Evolutionary conservation across 441 rosid genomes (phyloP), one percentile per base, ranked within the genome.

Genomic region (Kokia cookei): DNA sequence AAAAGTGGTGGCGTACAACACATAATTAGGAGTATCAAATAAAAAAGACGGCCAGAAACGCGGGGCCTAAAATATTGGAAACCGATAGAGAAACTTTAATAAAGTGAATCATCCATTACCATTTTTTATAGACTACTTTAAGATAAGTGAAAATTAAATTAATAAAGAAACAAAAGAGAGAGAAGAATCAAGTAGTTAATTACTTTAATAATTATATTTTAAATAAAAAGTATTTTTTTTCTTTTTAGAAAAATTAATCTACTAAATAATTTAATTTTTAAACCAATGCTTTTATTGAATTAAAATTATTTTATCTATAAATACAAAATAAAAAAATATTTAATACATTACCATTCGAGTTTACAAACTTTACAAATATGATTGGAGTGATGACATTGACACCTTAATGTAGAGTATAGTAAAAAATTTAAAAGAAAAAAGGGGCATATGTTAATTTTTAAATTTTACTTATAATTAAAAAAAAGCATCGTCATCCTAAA

Each of bases 1-100:
- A 54, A 60, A 59, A 6, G n/a, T n/a, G 66, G 69, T 42, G 51
- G 32, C 53, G 35, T 65, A 54, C 27, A 54, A 54, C 59, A 65
- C 53, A 43, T 64, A 64, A 9, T 19, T 19, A 19, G 50, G 4
- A 64, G 51, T 64, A 64, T 64, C 35, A 42, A 64, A 8, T 9
- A 3, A 40, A 51, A 59, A 48, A 54, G 19, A 17, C 1, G 4
- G 14, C 60, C 29, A 3, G 29, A 59, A 26, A 59, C 7, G 24
- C 37, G 72, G 80, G 78, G 22, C 51, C 74, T 14, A 45, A 58
- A 26, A 19, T 9, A 8, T 54, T 55, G 42, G 63, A 70, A 73
- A 72, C 60, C 17, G 5, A 12, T 19, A 42, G 53, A 42, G 1
- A 11, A 11, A 43, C 53, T 65, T 65, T 43, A 65, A 12, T 65